Evolutionary conservation across 192 early-diverging fungal species (phyloP), one percentile per base, ranked within the genome.

Genomic region (Lobulomyces angularis): DNA sequence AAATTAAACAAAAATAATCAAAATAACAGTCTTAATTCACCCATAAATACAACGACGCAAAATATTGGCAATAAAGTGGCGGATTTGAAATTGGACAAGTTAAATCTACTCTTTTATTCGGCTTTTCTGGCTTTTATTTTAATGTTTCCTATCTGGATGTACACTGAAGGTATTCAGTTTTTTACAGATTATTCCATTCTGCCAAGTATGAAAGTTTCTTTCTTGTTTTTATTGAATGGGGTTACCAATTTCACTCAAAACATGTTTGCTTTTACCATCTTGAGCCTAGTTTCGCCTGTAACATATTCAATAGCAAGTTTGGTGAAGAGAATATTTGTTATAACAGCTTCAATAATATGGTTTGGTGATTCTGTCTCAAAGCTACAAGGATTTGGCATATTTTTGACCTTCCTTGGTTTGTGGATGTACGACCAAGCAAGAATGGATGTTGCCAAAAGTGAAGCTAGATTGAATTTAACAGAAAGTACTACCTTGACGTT

Each of bases 311-410:
- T 92, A 35, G 77, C 82, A 5, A 81, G 79, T 2, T 66, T 92
- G 41, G 59, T 87, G 40, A 92, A 92, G 58, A 74, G 89, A n/a
- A 86, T 92, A 35, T 74, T 86, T 51, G 87, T 92, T 20, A 90
- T 92, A 59, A 70, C 79, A 18, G 77, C 81, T 21, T 67, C 70
- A 35, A 86, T 92, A 33, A 38, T 86, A 8, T 92, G 82, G 62
- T 86, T 86, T 58, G 74, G 78, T 32, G 83, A 92, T 48, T 59
- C 71, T 11, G 73, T 88, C 1, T 64, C 65, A 9, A 27, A 53
- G 0, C 46, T 77, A 1, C 87, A 92, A 57, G 71, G 64, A 24
- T 38, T 75, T 32, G 89, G 89, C 19, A 83, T 92, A 16, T 41
- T 59, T 8, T 37, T 88, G 49, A 88, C 86, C 1, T 88, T 92